Evolutionary conservation across 176 grass and related monocot genomes (phyloP), one percentile per base, ranked within the genome.

Genomic region (Bolboschoenus planiculmis): DNA sequence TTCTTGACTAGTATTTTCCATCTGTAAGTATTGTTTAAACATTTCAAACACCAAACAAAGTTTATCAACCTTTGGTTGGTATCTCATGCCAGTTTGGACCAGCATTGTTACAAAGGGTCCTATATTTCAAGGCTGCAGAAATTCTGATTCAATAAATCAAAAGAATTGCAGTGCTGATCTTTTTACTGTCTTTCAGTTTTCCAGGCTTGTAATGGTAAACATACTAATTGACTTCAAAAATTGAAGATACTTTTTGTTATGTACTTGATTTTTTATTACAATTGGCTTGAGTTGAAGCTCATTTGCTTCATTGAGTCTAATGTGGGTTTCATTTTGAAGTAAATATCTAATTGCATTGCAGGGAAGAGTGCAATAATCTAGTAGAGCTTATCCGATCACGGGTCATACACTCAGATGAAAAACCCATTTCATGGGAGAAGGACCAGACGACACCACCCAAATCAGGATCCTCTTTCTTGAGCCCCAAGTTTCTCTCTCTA

Each of bases 351-450:
- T 85, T 83, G 85, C 60, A 43, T 86, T 79, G n/a, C 83, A 97
- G 95, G 81, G 91, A 88, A 14, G 95, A 94, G 39, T 85, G 90
- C 81, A 78, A 47, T 65, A 87, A 84, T 77, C 67, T 97, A 57
- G 86, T 85, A 78, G 90, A 90, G 86, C 88, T 94, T 87, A 97
- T 97, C 85, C 87, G 94, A 84, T 91, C 93, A 60, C 81, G 91
- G 50, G 84, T 97, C 78, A 80, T 92, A 76, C 85, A 94, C 40
- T 56, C 85, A 78, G 84, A 90, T 88, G 74, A 56, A 87, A 83
- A 86, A 60, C 84, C 82, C 18, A 79, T 86, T 85, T 29, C 47
- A 79, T 65, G 18, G 79, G 85, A 86, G 76, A 39, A 29, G 39
- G 55, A 78, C 31, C 60, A 24, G 23, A 20, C 21, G 3, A 7